A percentile compares a stretch with the other conserved stretches of the same genome.
Conservation (phyloP, 441 rosid genomes). For the Brassica balearica region DNA sequence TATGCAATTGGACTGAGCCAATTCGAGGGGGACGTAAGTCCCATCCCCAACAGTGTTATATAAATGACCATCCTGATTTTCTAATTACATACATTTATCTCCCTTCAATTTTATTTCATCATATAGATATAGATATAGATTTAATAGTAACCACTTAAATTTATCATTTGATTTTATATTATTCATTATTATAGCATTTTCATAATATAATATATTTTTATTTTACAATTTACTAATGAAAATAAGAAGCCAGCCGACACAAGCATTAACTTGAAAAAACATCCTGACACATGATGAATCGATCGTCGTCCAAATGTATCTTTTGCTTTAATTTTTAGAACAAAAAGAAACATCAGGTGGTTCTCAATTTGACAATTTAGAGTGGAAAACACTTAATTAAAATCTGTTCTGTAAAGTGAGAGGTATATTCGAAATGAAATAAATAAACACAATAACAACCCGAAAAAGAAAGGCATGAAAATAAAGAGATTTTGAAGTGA, state of each 20-base stretch:
- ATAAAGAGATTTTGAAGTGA: neutral
- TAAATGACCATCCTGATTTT: too few species aligned
- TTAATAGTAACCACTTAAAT: too few species aligned
- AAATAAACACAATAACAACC: constrained; percentile 27
- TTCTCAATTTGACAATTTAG: constrained; percentile 27
- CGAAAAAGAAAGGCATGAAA: constrained; percentile 11
- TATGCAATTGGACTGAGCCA: too few species aligned
- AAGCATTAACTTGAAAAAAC: neutral
- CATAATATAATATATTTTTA: neutral
- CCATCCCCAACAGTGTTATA: too few species aligned
- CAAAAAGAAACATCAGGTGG: constrained; percentile 9
- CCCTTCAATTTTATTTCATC: neutral
- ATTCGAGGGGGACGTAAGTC: too few species aligned
- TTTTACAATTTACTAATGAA: neutral
- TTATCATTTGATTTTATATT: too few species aligned
- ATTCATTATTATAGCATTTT: too few species aligned
- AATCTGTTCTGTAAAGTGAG: constrained; percentile 2
- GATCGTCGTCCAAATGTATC: neutral
- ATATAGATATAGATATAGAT: too few species aligned
- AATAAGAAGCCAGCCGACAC: neutral
- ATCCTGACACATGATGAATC: constrained; percentile 3
- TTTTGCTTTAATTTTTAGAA: neutral
- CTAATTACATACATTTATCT: too few species aligned
- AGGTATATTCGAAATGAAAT: constrained; percentile 37
- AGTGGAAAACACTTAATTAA: constrained; percentile 21